A percentile compares a stretch with the other conserved stretches of the same genome.
phyloP scores from a whole-genome alignment of 2,329 filamentous ascomycete species.

The Elsinoe australis region DNA sequence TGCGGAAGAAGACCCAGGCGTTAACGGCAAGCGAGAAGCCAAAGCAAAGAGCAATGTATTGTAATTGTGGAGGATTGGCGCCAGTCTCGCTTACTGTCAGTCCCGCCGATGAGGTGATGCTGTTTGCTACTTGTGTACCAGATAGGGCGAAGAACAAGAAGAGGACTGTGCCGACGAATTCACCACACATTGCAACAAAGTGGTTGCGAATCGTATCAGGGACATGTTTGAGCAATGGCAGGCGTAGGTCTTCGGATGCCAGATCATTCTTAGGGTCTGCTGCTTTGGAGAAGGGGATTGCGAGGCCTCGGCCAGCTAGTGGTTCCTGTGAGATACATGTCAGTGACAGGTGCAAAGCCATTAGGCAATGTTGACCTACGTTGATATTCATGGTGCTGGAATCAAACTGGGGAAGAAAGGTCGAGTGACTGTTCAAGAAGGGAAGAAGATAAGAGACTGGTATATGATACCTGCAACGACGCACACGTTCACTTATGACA shows the following conservation, averaged over 20 bases:
- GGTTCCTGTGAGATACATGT: slow-evolving; percentile 20
- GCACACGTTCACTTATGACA: too few species aligned
- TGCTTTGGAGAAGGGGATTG: slow-evolving; percentile 30
- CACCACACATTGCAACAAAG: slow-evolving; percentile 38
- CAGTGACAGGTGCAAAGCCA: background rate
- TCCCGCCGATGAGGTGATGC: slow-evolving; percentile 25
- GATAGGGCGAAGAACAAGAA: slow-evolving; percentile 41
- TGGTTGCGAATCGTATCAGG: slow-evolving; percentile 29
- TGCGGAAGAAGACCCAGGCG: slow-evolving; percentile 35
- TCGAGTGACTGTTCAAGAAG: too few species aligned
- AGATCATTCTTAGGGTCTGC: slow-evolving; percentile 24
- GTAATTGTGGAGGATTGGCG: slow-evolving; percentile 32
- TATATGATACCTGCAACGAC: too few species aligned
- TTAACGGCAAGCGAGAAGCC: slow-evolving; percentile 38
- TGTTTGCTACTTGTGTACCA: slow-evolving; percentile 41
- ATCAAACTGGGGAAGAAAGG: background rate
- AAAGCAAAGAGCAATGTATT: slow-evolving; percentile 35
- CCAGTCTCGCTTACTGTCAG: slow-evolving; percentile 24
- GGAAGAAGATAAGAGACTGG: too few species aligned
- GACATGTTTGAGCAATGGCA: slow-evolving; percentile 25
- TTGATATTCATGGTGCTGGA: slow-evolving; percentile 25
- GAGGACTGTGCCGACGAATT: slow-evolving; percentile 40
- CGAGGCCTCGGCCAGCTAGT: slow-evolving; percentile 24
- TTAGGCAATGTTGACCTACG: too few species aligned
- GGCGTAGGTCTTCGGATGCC: slow-evolving; percentile 23